These are phyloP conservation scores for Petrea volubilis DNA, from an alignment of 257 asterid genomes.

Conservation along the genomic window DNA sequence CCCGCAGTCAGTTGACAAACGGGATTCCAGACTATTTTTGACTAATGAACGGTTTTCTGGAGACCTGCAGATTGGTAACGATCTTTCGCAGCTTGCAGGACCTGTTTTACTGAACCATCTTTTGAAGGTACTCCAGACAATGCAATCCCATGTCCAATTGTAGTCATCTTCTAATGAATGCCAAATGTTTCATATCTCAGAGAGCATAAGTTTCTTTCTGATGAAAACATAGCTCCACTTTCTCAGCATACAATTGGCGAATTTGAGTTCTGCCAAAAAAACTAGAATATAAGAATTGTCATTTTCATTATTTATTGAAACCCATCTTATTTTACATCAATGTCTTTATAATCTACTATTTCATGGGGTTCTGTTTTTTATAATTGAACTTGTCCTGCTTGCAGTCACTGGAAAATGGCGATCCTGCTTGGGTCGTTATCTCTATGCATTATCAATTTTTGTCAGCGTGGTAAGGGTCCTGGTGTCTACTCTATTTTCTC, in stretches of 20 bases:
- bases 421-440: conserved; percentile 83
- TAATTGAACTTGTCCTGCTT: conserved; percentile 34
- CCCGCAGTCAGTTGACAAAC: background rate
- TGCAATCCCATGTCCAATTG: too few species aligned
- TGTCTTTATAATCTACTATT: background rate
- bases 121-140: conserved; percentile 51
- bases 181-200: conserved; percentile 6
- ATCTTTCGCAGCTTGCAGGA: conserved; percentile 87
- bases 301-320: background rate
- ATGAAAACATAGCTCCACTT: background rate
- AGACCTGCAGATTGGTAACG: conserved; percentile 67
- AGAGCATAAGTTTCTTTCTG: background rate
- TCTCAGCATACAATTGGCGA: background rate
- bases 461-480: conserved; percentile 70
- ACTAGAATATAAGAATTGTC: background rate
- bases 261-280: background rate
- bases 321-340: conserved; percentile 14
- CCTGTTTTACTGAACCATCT: conserved; percentile 77
- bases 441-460: conserved; percentile 80
- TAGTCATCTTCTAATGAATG: background rate
- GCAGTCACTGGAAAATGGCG: conserved; percentile 82
- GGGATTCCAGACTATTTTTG: background rate
- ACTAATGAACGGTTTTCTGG: conserved; percentile 10
- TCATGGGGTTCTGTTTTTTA: conserved; percentile 19
- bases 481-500: background rate